Evolutionary conservation across 768 basidiomycete species (phyloP).

Genomic region (Leccinum truebloodii): DNA sequence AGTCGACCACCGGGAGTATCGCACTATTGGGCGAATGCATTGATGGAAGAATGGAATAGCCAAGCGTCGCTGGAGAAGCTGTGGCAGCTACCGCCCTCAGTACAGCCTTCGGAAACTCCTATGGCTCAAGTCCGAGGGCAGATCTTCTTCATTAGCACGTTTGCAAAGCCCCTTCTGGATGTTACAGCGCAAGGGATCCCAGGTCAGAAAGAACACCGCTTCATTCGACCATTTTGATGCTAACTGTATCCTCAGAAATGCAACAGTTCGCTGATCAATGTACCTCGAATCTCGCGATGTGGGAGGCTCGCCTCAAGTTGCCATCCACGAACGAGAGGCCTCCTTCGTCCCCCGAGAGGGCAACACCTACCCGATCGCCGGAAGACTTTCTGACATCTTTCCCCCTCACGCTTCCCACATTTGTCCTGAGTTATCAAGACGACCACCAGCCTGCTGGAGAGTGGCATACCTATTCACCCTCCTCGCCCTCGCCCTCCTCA

Average conservation of each 20-base stretch:
- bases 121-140: conserved; percentile 78
- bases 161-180: conserved; percentile 83
- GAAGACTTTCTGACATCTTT: conserved; percentile 54
- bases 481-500: conserved; percentile 25
- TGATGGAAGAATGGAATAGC: conserved; percentile 87
- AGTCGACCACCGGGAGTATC: conserved; percentile 91
- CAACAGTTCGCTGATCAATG: conserved; percentile 66
- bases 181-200: conserved; percentile 72
- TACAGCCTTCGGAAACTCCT: conserved; percentile 48
- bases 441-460: conserved; percentile 24
- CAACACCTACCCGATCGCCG: conserved; percentile 34
- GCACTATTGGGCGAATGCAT: conserved; percentile 87
- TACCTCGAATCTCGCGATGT: conserved; percentile 64
- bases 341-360: conserved; percentile 5
- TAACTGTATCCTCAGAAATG: conserved; percentile 52
- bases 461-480: conserved; percentile 31
- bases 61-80: conserved; percentile 87
- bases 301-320: conserved; percentile 57
- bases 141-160: conserved; percentile 83
- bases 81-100: conserved; percentile 64
- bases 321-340: conserved; percentile 23
- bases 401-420: conserved; percentile 54
- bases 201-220: conserved; percentile 43
- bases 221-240: conserved; percentile 8
- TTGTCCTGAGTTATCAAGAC: conserved; percentile 33